These are phyloP conservation scores for Ambrosia trifida DNA, from an alignment of 129 eudicot genomes.

Conservation along the genomic window DNA sequence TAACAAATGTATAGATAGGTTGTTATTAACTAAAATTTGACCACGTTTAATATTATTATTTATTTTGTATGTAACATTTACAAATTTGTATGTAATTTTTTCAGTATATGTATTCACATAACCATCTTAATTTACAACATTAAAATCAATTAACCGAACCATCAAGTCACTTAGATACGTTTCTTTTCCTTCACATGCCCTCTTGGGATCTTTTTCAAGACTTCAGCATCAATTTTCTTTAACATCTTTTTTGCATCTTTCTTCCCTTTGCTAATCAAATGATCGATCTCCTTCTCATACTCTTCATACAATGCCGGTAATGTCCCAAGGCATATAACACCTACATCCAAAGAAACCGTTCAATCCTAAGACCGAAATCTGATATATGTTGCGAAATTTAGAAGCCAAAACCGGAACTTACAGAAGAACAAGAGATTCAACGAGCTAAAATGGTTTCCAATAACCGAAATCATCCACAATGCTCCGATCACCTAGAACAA, in stretches of 20 bases:
- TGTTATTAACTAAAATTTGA: no score
- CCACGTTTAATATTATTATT: no score
- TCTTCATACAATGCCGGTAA: constrained; percentile 74
- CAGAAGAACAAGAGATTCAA: constrained; percentile 67
- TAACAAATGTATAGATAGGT: no score
- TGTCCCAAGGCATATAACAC: constrained; percentile 53
- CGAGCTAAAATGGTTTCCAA: constrained; percentile 70
- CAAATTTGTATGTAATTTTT: background rate
- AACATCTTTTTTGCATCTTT: constrained; percentile 53
- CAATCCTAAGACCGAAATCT: background rate
- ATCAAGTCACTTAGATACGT: constrained; percentile 32
- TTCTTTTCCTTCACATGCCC: constrained; percentile 71
- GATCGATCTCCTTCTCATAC: constrained; percentile 61
- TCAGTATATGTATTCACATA: background rate
- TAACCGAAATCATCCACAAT: constrained; percentile 64
- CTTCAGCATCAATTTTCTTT: constrained; percentile 55
- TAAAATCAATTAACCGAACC: background rate
- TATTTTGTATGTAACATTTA: background rate
- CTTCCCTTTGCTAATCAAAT: constrained; percentile 58
- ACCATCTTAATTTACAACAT: background rate
- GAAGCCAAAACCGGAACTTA: constrained; percentile 18
- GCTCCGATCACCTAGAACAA: constrained; percentile 45
- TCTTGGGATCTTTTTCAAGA: constrained; percentile 78
- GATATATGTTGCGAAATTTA: background rate
- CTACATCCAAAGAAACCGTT: constrained; percentile 25